phyloP scores from a whole-genome alignment of 768 basidiomycete genomes.

The Postia placenta region DNA sequence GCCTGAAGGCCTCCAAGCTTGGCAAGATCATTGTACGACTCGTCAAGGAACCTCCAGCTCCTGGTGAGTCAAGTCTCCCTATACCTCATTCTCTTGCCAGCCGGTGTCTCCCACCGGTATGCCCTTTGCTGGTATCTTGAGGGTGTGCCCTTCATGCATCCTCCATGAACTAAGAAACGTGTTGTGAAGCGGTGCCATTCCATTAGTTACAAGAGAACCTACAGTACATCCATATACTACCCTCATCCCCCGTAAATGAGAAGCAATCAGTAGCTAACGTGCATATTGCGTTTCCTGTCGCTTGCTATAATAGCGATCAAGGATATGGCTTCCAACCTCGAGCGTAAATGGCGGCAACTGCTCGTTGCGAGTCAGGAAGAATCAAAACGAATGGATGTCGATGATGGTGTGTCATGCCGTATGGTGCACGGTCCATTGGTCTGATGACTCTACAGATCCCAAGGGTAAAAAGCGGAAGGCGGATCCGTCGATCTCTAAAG shows the following conservation, averaged over 20 bases:
- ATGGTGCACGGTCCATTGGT: constrained; percentile 19
- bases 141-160: too few relatives aligned
- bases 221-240: too few relatives aligned
- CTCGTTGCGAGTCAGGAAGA: constrained; percentile 36
- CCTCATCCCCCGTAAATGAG: too few relatives aligned
- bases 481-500: constrained; percentile 39
- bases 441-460: constrained; percentile 31
- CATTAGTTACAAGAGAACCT: too few relatives aligned
- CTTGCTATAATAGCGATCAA: constrained; percentile 58
- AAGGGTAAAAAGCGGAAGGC: constrained; percentile 75
- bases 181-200: too few relatives aligned
- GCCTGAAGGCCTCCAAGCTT: constrained; percentile 64
- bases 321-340: constrained; percentile 88
- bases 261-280: constrained; percentile 7
- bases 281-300: neutral
- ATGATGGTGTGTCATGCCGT: constrained; percentile 72
- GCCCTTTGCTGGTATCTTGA: too few relatives aligned
- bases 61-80: constrained; percentile 64
- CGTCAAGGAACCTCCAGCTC: constrained; percentile 65
- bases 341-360: constrained; percentile 76
- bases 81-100: too few relatives aligned
- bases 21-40: constrained; percentile 77
- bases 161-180: too few relatives aligned
- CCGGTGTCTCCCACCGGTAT: too few relatives aligned
- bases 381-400: constrained; percentile 29